phyloP scores from a whole-genome alignment of 345 rosid genomes.

The Lepidium didymum region DNA sequence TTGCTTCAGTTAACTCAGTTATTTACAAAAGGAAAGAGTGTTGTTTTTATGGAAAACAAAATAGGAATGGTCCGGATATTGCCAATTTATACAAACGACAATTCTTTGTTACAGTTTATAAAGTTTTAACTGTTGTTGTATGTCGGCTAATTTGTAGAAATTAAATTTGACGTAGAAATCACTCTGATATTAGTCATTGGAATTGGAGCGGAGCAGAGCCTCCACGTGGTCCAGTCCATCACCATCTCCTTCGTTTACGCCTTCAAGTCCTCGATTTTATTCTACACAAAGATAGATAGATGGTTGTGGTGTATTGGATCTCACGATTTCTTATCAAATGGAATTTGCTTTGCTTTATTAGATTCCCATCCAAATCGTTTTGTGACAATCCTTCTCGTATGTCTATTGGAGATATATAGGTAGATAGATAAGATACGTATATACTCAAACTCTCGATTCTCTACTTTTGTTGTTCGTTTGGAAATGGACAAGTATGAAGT shows the following conservation, averaged over 20 bases:
- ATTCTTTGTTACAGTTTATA: not conserved
- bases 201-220: not conserved
- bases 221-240: constrained; percentile 24
- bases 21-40: too few species aligned
- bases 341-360: constrained; percentile 2
- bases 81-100: not conserved
- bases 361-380: not conserved
- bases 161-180: not conserved
- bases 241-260: constrained; percentile 2
- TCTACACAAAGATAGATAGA: not conserved
- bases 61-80: too few species aligned
- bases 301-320: constrained; percentile 11
- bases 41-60: too few species aligned
- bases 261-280: constrained; percentile 2
- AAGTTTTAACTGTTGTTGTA: not conserved
- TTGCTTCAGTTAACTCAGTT: not conserved
- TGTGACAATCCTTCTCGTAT: not conserved
- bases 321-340: not conserved
- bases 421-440: not conserved
- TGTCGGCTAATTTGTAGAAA: not conserved
- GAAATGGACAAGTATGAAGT: constrained; percentile 68
- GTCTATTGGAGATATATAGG: not conserved
- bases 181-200: not conserved
- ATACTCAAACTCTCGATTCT: not conserved
- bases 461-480: not conserved